Conservation (phyloP, 768 basidiomycete species). For the Naganishia antarctica region DNA sequence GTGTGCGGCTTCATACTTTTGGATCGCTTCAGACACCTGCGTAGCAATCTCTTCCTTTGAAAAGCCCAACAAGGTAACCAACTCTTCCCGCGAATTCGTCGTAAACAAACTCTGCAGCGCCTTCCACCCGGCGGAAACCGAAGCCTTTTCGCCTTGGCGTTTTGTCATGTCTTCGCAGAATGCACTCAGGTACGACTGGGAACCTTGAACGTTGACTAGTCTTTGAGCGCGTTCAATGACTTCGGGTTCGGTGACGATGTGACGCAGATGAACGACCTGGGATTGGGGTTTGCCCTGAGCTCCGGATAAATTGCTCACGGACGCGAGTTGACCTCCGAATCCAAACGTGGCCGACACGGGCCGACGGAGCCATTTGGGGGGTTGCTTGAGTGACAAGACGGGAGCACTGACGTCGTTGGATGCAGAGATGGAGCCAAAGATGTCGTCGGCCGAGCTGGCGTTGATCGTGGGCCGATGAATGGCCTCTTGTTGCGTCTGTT, state of each 20-base stretch:
- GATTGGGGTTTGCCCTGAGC: slow-evolving; percentile 73
- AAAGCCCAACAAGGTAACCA: slow-evolving; percentile 84
- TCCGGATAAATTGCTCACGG: slow-evolving; percentile 63
- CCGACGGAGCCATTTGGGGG: slow-evolving; percentile 93
- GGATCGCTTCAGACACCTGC: slow-evolving; percentile 75
- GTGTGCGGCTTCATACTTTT: slow-evolving; percentile 59
- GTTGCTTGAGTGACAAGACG: slow-evolving; percentile 79
- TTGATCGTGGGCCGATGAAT: slow-evolving; percentile 25
- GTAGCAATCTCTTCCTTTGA: slow-evolving; percentile 77
- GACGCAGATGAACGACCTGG: slow-evolving; percentile 71
- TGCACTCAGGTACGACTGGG: slow-evolving; percentile 55
- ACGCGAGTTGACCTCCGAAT: slow-evolving; percentile 81
- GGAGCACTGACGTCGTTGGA: slow-evolving; percentile 50
- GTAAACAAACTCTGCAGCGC: slow-evolving; percentile 72
- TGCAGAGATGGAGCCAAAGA: slow-evolving; percentile 66
- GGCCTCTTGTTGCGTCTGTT: slow-evolving; percentile 66
- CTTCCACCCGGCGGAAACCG: slow-evolving; percentile 61
- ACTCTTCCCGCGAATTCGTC: slow-evolving; percentile 80
- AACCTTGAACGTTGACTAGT: slow-evolving; percentile 61
- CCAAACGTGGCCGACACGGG: slow-evolving; percentile 78
- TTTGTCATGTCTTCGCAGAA: slow-evolving; percentile 64
- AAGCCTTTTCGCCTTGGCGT: slow-evolving; percentile 32
- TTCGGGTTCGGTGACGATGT: slow-evolving; percentile 67
- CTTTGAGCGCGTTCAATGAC: slow-evolving; percentile 69
- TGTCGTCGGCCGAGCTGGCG: slow-evolving; percentile 52